Conservation (phyloP, 768 basidiomycete species). For the Hydnum rufescens region DNA sequence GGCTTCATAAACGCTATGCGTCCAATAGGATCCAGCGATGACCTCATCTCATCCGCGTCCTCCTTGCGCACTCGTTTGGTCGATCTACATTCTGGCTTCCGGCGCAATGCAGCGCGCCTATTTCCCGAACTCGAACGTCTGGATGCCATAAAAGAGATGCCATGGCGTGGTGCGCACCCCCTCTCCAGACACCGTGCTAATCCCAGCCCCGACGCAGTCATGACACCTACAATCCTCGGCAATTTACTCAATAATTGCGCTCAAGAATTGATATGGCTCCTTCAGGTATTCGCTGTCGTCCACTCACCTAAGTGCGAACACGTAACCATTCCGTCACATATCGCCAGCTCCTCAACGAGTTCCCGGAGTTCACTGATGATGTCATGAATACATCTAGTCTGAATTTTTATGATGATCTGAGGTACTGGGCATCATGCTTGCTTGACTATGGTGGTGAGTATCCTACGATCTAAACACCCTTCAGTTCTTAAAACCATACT, state of each 20-base stretch:
- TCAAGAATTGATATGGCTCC: no score
- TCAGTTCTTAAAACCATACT: conserved; percentile 4
- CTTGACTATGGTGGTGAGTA: conserved; percentile 36
- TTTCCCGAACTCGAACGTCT: no score
- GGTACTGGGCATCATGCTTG: conserved; percentile 62
- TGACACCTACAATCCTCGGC: no score
- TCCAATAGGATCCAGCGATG: conserved; percentile 57
- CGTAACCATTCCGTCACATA: no score
- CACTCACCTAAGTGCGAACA: no score
- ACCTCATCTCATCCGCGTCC: conserved; percentile 53
- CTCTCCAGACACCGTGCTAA: no score
- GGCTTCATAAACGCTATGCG: conserved; percentile 61
- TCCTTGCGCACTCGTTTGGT: conserved; percentile 51
- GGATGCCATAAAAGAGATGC: no score
- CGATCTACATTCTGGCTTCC: conserved; percentile 48
- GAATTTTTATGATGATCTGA: conserved; percentile 49
- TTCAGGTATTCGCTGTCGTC: no score
- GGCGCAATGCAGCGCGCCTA: conserved; percentile 52
- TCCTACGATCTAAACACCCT: background rate
- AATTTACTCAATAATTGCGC: no score
- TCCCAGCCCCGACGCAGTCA: no score
- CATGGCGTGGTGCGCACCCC: no score
- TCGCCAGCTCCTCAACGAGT: background rate
- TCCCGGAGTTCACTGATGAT: conserved; percentile 27
- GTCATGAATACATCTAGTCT: conserved; percentile 46